These are phyloP conservation scores for Thalassia testudinum DNA, from an alignment of 116 monocot genomes.

Conservation along the genomic window DNA sequence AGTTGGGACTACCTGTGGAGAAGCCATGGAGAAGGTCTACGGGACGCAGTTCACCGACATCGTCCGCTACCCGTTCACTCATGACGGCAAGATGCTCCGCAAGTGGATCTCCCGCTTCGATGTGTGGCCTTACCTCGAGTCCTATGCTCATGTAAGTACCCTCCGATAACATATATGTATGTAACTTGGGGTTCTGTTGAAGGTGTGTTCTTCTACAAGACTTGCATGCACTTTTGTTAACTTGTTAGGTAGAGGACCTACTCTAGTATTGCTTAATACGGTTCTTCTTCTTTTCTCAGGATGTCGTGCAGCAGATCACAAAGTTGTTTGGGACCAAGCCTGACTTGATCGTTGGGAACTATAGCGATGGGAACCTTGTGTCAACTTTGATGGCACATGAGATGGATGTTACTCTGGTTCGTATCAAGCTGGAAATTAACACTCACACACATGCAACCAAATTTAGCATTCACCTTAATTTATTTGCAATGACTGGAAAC, in stretches of 20 bases:
- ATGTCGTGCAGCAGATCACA: constrained; percentile 37
- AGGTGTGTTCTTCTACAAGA: too few relatives aligned
- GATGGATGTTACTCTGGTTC: too few relatives aligned
- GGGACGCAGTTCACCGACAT: constrained; percentile 58
- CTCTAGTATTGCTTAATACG: too few relatives aligned
- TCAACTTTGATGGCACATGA: constrained; percentile 52
- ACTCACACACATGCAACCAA: constrained; percentile 67
- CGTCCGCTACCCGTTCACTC: constrained; percentile 60
- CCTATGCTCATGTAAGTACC: constrained; percentile 59
- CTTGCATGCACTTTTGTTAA: too few relatives aligned
- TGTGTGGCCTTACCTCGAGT: constrained; percentile 85
- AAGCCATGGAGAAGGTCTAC: constrained; percentile 56
- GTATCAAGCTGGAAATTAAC: constrained; percentile 77
- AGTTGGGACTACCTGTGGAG: constrained; percentile 67
- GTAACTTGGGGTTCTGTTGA: constrained; percentile 28
- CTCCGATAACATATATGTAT: too few relatives aligned
- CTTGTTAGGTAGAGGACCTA: too few relatives aligned
- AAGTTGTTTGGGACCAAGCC: constrained; percentile 52
- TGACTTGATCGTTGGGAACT: constrained; percentile 47
- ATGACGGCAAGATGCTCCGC: constrained; percentile 46
- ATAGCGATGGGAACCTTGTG: constrained; percentile 77
- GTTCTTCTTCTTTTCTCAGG: too few relatives aligned
- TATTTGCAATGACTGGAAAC: too few relatives aligned
- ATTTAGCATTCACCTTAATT: too few relatives aligned
- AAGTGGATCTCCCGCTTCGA: constrained; percentile 91